A percentile compares a stretch with the other conserved stretches of the same genome.
phyloP scores from a whole-genome alignment of 179 eudicot species.

The Silene noctiflora region DNA sequence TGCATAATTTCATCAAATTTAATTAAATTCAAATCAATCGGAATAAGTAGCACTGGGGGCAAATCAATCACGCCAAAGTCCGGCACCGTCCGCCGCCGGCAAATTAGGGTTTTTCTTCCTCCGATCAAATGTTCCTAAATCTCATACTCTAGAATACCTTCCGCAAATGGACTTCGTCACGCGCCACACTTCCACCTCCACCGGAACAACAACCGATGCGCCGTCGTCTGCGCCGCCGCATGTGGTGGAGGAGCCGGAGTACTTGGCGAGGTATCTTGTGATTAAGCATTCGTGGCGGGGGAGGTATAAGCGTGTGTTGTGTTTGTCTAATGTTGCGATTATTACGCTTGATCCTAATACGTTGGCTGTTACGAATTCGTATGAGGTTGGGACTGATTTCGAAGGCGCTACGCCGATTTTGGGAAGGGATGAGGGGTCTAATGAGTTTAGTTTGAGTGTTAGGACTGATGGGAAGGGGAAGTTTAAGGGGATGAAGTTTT shows the following conservation, averaged over 20 bases:
- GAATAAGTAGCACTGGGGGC: slow-evolving; percentile 71
- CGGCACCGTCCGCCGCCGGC: slow-evolving; percentile 56
- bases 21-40: not conserved
- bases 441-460: slow-evolving; percentile 80
- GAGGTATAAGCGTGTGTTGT: slow-evolving; percentile 85
- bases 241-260: slow-evolving; percentile 78
- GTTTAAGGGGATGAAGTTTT: slow-evolving; percentile 73
- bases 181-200: slow-evolving; percentile 53
- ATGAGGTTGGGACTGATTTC: slow-evolving; percentile 64
- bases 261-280: slow-evolving; percentile 68
- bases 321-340: slow-evolving; percentile 55
- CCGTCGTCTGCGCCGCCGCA: slow-evolving; percentile 35
- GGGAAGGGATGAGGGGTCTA: slow-evolving; percentile 77
- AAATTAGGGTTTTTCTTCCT: slow-evolving; percentile 61
- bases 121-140: slow-evolving; percentile 64
- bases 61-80: slow-evolving; percentile 88
- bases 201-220: slow-evolving; percentile 18
- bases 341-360: slow-evolving; percentile 77
- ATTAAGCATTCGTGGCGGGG: slow-evolving; percentile 97
- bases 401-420: slow-evolving; percentile 73
- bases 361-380: slow-evolving; percentile 76
- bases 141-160: slow-evolving; percentile 73
- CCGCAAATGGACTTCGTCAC: slow-evolving; percentile 81
- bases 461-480: slow-evolving; percentile 89
- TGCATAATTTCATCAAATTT: no score